phyloP scores from a whole-genome alignment of 441 rosid genomes.

The Euphorbia neoarborescens region DNA sequence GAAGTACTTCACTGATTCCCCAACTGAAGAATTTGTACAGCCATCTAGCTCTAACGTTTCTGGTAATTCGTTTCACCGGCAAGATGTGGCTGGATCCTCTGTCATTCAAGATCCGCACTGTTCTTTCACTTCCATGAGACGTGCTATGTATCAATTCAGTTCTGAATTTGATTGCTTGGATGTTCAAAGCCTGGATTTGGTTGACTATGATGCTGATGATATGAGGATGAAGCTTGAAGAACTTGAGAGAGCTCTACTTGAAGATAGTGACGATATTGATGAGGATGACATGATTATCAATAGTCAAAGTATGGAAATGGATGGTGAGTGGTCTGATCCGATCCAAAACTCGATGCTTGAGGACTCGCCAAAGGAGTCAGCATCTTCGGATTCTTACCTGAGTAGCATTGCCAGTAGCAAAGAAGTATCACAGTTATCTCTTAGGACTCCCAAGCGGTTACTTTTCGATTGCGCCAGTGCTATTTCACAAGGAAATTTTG shows the following conservation, averaged over 20 bases:
- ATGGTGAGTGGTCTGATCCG: slow-evolving; percentile 62
- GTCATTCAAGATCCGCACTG: slow-evolving; percentile 33
- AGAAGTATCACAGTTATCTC: slow-evolving; percentile 43
- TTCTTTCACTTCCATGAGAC: slow-evolving; percentile 25
- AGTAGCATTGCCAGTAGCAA: slow-evolving; percentile 54
- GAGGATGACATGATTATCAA: slow-evolving; percentile 43
- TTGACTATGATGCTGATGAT: slow-evolving; percentile 45
- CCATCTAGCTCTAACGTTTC: slow-evolving; percentile 52
- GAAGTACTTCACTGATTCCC: slow-evolving; percentile 73
- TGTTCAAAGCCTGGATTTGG: slow-evolving; percentile 38
- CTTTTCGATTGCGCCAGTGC: slow-evolving; percentile 70
- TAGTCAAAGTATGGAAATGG: slow-evolving; percentile 64
- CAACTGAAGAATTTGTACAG: slow-evolving; percentile 45
- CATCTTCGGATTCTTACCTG: slow-evolving; percentile 64
- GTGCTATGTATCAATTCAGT: slow-evolving; percentile 30
- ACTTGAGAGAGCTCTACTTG: slow-evolving; percentile 74
- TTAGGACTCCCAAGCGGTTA: slow-evolving; percentile 55
- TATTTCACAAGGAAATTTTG: slow-evolving; percentile 54
- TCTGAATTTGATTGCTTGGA: slow-evolving; percentile 36
- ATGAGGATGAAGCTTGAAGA: slow-evolving; percentile 76
- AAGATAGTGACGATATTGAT: slow-evolving; percentile 41
- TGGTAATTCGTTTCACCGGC: slow-evolving; percentile 39
- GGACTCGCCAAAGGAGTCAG: slow-evolving; percentile 78
- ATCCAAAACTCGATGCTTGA: slow-evolving; percentile 37
- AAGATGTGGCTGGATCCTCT: slow-evolving; percentile 39